phyloP scores from a whole-genome alignment of 2,329 filamentous ascomycete genomes.

The Colletotrichum camelliae region DNA sequence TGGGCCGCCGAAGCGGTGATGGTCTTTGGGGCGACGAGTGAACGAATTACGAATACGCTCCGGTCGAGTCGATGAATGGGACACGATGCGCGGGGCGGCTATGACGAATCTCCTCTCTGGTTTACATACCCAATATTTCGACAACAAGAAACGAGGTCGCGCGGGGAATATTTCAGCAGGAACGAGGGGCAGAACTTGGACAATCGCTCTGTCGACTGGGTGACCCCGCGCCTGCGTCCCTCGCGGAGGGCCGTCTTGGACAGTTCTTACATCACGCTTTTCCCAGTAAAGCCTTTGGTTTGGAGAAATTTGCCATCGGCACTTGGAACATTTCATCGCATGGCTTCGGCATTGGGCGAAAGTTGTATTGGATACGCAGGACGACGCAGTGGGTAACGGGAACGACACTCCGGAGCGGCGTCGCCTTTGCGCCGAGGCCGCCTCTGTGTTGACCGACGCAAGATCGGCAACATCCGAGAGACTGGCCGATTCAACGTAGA shows the following conservation, averaged over 20 bases:
- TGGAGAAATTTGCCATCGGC: not conserved
- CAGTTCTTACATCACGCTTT: not conserved
- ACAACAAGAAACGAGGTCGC: not conserved
- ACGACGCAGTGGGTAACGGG: not conserved
- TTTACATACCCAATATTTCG: not conserved
- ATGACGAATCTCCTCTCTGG: not conserved
- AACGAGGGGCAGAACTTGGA: not conserved
- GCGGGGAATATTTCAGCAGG: not conserved
- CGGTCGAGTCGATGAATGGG: not conserved
- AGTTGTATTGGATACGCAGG: not conserved
- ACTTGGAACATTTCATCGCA: not conserved
- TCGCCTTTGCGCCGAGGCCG: not conserved
- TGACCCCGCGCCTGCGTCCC: not conserved
- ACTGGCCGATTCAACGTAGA: not conserved
- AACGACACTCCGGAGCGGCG: not conserved
- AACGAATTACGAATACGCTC: not conserved
- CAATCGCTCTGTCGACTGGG: not conserved
- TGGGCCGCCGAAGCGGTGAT: conserved; percentile 25
- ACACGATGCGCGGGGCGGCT: not conserved
- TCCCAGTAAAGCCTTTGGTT: not conserved
- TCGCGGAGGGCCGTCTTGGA: not conserved
- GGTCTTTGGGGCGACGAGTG: not conserved
- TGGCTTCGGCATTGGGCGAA: not conserved
- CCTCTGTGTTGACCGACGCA: not conserved
- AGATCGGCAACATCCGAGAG: not conserved